Conservation (phyloP, 495 filamentous ascomycete genomes). For the Copromyces sp. region DNA sequence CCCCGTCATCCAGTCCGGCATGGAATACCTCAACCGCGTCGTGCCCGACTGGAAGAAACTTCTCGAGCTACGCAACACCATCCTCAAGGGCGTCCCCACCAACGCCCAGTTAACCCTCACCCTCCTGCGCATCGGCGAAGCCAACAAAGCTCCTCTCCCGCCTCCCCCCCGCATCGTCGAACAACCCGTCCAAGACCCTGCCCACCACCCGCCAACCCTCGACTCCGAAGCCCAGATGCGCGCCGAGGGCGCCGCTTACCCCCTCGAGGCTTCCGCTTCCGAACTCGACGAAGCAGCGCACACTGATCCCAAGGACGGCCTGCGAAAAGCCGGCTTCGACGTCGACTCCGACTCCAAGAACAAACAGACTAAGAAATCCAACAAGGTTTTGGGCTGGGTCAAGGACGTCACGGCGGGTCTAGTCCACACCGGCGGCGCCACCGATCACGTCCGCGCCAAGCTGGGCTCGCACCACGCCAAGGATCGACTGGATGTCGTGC, state of each 20-base stretch:
- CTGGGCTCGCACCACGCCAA: slow-evolving; percentile 56
- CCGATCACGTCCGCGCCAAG: slow-evolving; percentile 58
- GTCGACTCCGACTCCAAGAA: slow-evolving; percentile 31
- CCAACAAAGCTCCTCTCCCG: slow-evolving; percentile 69
- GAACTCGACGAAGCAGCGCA: slow-evolving; percentile 36
- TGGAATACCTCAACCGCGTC: slow-evolving; percentile 52
- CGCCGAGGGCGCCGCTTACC: slow-evolving; percentile 27
- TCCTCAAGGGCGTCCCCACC: slow-evolving; percentile 78
- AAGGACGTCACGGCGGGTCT: slow-evolving; percentile 56
- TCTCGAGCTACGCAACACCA: slow-evolving; percentile 57
- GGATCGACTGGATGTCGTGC: slow-evolving; percentile 61
- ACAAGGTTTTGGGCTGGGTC: slow-evolving; percentile 54
- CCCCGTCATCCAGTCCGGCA: slow-evolving; percentile 51
- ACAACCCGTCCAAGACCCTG: slow-evolving; percentile 43
- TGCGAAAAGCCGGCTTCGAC: slow-evolving; percentile 33
- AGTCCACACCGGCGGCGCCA: slow-evolving; percentile 57
- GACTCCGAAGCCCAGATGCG: slow-evolving; percentile 35
- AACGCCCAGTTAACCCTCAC: slow-evolving; percentile 82
- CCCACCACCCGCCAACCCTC: slow-evolving; percentile 15
- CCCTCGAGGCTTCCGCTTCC: slow-evolving; percentile 29
- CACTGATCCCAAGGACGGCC: slow-evolving; percentile 22
- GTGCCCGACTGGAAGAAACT: slow-evolving; percentile 68
- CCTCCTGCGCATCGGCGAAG: slow-evolving; percentile 75
- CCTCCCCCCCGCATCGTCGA: slow-evolving; percentile 56
- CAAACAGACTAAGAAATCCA: slow-evolving; percentile 32